Evolutionary conservation across 306 rosid genomes (phyloP), one percentile per base, ranked within the genome.

Genomic region (Ormosia semicastrata): DNA sequence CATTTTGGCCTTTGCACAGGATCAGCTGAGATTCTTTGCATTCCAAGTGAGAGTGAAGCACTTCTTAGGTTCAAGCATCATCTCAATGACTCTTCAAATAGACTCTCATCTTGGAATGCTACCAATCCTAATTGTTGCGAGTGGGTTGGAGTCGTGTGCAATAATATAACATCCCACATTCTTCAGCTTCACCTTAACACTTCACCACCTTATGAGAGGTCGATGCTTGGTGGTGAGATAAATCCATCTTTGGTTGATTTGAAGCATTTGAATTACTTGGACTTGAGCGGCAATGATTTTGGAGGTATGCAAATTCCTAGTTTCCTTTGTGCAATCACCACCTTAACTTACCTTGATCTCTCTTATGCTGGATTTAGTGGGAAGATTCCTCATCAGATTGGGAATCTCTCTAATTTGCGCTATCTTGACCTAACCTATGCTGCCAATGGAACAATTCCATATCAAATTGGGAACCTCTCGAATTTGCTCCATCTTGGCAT

Each of bases 151-250:
- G 50, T 83, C 29, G 37, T 2, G 5, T 86, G 87, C 7, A 64
- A 73, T 13, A 12, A 64, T 50, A 0, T 2, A 2, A 86, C 87
- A 0, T 43, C 72, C 29, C 76, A 46, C n/a, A 50, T 82, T 73
- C 57, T 1, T 3, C 58, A 78, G 14, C 56, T 82, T 9, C 37
- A 49, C 1, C 79, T 82, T 13, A 41, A 2, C 12, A 24, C 0
- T 24, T 24, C 24, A 24, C 24, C 24, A 24, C 24, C 24, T 29
- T 10, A 69, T 24, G 12, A 11, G 10, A 13, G 12, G 56, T 46
- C 32, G 0, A 1, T 0, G 17, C 39, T 66, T 36, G 12, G 60
- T 12, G 76, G 60, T 11, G 43, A 13, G 76, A 7, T 71, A 18
- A 37, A 12, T 56, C 10, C 34, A 37, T 73, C 66, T 17, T 11